Evolutionary conservation across 495 filamentous ascomycete species (phyloP), one percentile per base, ranked within the genome.

Genomic region (Sabuloglossum arenarium): DNA sequence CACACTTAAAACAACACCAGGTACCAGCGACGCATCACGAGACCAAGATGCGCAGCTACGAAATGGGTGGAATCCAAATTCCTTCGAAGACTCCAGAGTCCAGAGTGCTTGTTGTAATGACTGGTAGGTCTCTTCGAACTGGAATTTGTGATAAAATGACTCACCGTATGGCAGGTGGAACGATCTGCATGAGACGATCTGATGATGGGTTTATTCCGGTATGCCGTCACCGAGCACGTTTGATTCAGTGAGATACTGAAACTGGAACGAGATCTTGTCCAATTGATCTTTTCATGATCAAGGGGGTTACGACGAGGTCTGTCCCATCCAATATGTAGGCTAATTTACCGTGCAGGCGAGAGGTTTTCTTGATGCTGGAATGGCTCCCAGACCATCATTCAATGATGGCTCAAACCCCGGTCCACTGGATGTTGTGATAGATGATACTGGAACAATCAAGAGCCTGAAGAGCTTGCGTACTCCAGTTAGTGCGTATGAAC

Each of bases 81-180:
- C 47, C 47, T 12, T 16, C 23, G 28, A 31, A 24, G 11, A 3
- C 12, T 56, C 78, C 79, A 0, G 88, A 94, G 66, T 85, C 86
- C 0, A 73, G 87, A 56, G 85, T 94, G 8, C 72, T 94, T 56
- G 82, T 94, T 58, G 86, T 94, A 69, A 90, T 90, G 77, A 94
- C 89, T 14, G 88, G 63, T 66, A 51, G 21, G 29, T n/a, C 39
- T 30, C 32, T 27, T 16, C 10, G 43, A 32, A 39, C 45, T 39
- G 39, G 16, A 2, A 37, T 51, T 55, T 19, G 53, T 30, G 32
- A 24, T 24, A n/a, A 32, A 37, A 21, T 9, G 11, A 24, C 43
- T 24, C 25, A 56, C 43, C 8, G 0, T 32, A 24, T 43, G 14
- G 42, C 56, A 61, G 69, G 91, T 49, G 91, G 91, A 21, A 97